Evolutionary conservation across 768 basidiomycete genomes (phyloP), one percentile per base, ranked within the genome.

Genomic region (Russula sp.): DNA sequence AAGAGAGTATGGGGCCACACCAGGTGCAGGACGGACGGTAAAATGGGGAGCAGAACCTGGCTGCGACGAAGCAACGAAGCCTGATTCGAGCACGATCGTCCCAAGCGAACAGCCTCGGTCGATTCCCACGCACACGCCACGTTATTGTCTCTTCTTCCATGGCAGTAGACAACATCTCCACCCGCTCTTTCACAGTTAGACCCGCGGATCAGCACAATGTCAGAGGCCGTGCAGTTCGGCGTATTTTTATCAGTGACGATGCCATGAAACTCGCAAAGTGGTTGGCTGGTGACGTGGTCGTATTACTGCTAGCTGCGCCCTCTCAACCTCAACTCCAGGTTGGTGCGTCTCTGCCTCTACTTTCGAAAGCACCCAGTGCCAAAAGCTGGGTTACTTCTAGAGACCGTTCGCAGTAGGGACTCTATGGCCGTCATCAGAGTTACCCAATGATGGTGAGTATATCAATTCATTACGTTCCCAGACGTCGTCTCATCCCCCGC

Each of bases 361-460:
- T 58, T 52, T 67, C 42, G 67, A 18, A 46, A 51, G n/a, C n/a
- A 3, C 8, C 16, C 3, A 9, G 16, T 53, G 18, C n/a, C 18
- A 67, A 67, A 64, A 59, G 52, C 52, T 64, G 41, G 46, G 22
- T 53, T 49, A 14, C 36, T 20, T 55, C 58, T 38, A 51, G 45
- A 60, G 87, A 86, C 73, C 77, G 47, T 85, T 85, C 71, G 81
- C 85, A 13, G 75, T 90, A 56, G 90, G 90, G 6, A 74, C 84
- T 49, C 79, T 81, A 67, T 92, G 90, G 90, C 88, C 89, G n/a
- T 87, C 85, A 42, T 68, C 79, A 48, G 86, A 88, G 8, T 57
- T 85, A 58, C 70, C 82, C 32, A 78, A 77, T 55, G 80, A 83
- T 63, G 75, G 90, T 87, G 71, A 69, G 84, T 78, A 62, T 35